Evolutionary conservation across 306 rosid species (phyloP), one percentile per base, ranked within the genome.

Genomic region (Lathyrus sativus): DNA sequence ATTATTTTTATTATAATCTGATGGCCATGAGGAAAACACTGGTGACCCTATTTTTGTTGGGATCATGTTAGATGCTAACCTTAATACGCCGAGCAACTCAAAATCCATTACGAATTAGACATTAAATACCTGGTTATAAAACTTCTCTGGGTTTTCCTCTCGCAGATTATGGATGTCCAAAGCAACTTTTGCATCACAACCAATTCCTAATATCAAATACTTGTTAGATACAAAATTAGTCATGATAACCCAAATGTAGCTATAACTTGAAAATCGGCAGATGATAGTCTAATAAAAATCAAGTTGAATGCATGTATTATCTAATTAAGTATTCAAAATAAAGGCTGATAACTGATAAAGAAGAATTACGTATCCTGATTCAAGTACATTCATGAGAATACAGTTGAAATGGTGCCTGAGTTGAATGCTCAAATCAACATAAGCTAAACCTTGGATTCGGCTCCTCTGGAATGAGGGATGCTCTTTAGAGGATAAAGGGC

Each of bases 131-230:
- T 95, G 99, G 78, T 95, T 95, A 79, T 88, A 95, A 69, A 95
- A 95, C 82, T 88, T 95, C 44, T 90, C 99, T 15, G 99, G 99
- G 81, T 95, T 95, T 79, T 95, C 99, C 82, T 95, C 99, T 56
- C 99, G 90, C 59, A 95, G 73, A 81, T 90, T 95, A 87, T 95
- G 97, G 74, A 95, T 95, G 79, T 95, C 99, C 77, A 95, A 81
- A 81, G 97, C 97, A 84, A 95, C 99, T 83, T 95, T 95, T 24
- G 99, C 99, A 84, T 95, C 99, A 70, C 99, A 95, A 13, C 99
- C 99, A 76, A 95, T 82, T 77, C 99, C 99, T 95, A 75, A 56
- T 74, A 76, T 51, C 66, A 68, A 77, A 71, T 60, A 55, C n/a
- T 63, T 46, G 74, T 43, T 10, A 74, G 68, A 77, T 31, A 72